Percentiles rank a stretch among this genome's conserved stretches.
Conservation (phyloP, 805 yeast genomes). For the Saccharomycopsis fibuligera region DNA sequence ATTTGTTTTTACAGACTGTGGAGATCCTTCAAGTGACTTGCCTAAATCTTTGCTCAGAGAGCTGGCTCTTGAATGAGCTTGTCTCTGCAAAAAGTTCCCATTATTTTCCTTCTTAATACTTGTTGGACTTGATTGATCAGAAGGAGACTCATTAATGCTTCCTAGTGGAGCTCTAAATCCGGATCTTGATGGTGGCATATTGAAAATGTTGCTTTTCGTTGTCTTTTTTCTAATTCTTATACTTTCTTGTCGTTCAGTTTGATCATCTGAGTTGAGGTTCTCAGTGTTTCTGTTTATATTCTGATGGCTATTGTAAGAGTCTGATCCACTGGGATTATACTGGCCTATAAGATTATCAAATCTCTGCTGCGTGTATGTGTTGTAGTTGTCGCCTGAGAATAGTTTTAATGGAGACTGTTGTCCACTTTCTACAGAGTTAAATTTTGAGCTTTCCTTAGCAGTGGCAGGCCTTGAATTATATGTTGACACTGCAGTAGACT, state of each 20-base stretch:
- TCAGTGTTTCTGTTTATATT: not conserved
- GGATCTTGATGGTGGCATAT: too few relatives aligned
- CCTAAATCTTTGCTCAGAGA: too few relatives aligned
- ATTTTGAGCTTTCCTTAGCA: not conserved
- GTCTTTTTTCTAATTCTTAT: not conserved
- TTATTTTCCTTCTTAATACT: too few relatives aligned
- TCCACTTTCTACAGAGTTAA: slow-evolving; percentile 5
- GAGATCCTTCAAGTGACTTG: too few relatives aligned
- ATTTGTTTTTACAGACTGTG: not conserved
- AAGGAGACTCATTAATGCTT: not conserved
- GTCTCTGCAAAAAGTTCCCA: too few relatives aligned
- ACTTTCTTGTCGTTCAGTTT: not conserved
- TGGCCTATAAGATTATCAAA: slow-evolving; percentile 17
- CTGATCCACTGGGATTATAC: not conserved
- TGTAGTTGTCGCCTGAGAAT: slow-evolving; percentile 17
- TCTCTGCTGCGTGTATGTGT: slow-evolving; percentile 20
- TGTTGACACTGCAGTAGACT: slow-evolving; percentile 12
- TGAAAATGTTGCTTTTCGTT: too few relatives aligned
- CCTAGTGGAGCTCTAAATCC: not conserved
- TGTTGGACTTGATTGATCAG: not conserved
- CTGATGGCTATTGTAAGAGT: not conserved
- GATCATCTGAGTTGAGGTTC: not conserved
- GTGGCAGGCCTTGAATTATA: not conserved
- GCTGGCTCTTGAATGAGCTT: slow-evolving; percentile 1
- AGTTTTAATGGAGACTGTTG: slow-evolving; percentile 22